Evolutionary conservation across 2,329 filamentous ascomycete species (phyloP).

Genomic region (Bipolaris victoriae): DNA sequence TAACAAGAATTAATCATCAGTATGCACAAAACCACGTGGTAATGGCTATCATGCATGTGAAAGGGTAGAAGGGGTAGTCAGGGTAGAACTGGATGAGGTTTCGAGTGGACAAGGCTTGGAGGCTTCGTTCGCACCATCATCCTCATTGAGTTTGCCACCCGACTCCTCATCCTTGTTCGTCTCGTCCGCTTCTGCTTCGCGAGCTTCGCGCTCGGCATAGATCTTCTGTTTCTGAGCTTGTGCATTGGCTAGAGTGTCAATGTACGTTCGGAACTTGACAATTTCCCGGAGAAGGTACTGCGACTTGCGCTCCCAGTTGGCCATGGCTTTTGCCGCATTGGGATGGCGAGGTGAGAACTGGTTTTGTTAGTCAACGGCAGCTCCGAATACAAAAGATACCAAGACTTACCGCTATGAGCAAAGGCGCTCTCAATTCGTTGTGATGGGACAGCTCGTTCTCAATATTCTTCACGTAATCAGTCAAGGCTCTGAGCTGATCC

Average conservation of each 20-base stretch:
- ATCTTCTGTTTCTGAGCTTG: slow-evolving; percentile 73
- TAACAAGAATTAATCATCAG: slow-evolving; percentile 34
- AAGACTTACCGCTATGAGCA: slow-evolving; percentile 74
- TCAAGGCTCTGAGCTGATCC: slow-evolving; percentile 78
- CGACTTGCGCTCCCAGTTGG: slow-evolving; percentile 97
- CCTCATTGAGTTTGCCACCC: slow-evolving; percentile 25
- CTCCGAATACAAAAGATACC: background rate
- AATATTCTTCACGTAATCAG: slow-evolving; percentile 80
- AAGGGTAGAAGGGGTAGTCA: slow-evolving; percentile 10
- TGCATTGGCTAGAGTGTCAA: slow-evolving; percentile 79
- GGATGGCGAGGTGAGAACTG: slow-evolving; percentile 81
- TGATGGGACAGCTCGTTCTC: slow-evolving; percentile 85
- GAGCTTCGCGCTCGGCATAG: slow-evolving; percentile 55
- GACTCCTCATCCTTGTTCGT: slow-evolving; percentile 17
- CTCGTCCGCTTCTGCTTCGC: slow-evolving; percentile 26
- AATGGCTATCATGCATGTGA: slow-evolving; percentile 15
- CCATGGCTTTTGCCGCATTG: slow-evolving; percentile 84
- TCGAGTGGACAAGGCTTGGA: slow-evolving; percentile 26
- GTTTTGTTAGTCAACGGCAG: slow-evolving; percentile 18
- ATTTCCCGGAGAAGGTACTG: slow-evolving; percentile 90
- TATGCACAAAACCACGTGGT: slow-evolving; percentile 25
- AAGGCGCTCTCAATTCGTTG: slow-evolving; percentile 84
- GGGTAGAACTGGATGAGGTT: slow-evolving; percentile 6
- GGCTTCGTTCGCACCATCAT: slow-evolving; percentile 46
- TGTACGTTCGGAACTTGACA: slow-evolving; percentile 95